Evolutionary conservation across 163 green algal genomes (phyloP), one percentile per base, ranked within the genome.

Genomic region (Volvox carteri): DNA sequence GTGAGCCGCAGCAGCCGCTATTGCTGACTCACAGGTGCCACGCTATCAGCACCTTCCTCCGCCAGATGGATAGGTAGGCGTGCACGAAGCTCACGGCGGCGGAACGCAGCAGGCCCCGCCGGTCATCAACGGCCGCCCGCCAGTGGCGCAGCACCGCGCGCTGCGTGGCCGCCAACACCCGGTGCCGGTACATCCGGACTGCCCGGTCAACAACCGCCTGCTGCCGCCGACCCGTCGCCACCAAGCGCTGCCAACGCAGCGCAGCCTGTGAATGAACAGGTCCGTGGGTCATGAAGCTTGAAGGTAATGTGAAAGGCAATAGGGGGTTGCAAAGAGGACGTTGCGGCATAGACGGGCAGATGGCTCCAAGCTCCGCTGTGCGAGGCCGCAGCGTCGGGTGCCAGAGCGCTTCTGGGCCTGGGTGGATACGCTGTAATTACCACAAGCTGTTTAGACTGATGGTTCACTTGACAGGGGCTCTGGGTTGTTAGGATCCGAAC

Each of bases 101-200:
- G 21, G 86, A 79, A 9, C 58, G 76, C 50, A 58, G 30, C 35
- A 68, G 37, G n/a, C 48, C 60, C 16, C 78, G 67, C 33, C 78
- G 67, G 5, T 5, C 52, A 39, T 84, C 78, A 62, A 81, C 76
- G 19, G 18, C 23, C 1, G 28, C 30, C 30, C 42, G 35, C 65
- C 78, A 85, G 65, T 41, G 58, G n/a, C 58, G 68, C 58, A 92
- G 72, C 52, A 90, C 90, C 11, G 84, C 78, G 12, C 90, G 56
- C 78, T 89, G 85, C 16, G 70, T 86, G 37, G 1, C 68, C 0
- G 42, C 46, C 50, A 92, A 48, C 84, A 92, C 90, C 30, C 90
- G 72, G 72, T 90, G 90, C 9, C 70, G 84, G 84, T 90, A 92
- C 78, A 92, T 80, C 52, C 90, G 90, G 70, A 92, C 85, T 1